A percentile compares a stretch with the other conserved stretches of the same genome.
Evolutionary conservation across 306 rosid species (phyloP).

Genomic region (Neltuma alba): DNA sequence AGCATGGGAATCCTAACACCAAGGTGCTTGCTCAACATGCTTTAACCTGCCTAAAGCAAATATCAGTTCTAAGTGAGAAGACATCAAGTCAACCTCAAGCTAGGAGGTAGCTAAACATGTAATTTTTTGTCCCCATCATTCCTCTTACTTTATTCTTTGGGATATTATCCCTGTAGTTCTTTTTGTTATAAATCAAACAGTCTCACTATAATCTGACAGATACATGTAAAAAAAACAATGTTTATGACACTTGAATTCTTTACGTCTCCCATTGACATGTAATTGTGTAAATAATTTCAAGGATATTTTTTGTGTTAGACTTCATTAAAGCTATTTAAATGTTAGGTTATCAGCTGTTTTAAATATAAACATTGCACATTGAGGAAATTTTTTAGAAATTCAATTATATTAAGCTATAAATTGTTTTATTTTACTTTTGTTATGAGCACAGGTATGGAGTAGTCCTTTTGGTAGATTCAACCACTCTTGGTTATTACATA

Average conservation of each 20-base stretch:
- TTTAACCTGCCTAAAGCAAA: slow-evolving; percentile 53
- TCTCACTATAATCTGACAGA: not conserved
- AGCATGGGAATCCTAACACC: slow-evolving; percentile 51
- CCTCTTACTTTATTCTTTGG: not conserved
- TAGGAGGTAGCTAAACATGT: slow-evolving; percentile 17
- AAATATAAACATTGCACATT: too few species aligned
- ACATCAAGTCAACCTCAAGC: slow-evolving; percentile 37
- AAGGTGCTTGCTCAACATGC: slow-evolving; percentile 54
- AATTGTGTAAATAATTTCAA: not conserved
- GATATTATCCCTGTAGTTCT: not conserved
- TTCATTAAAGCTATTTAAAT: not conserved
- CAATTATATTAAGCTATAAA: not conserved
- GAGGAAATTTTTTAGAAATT: not conserved
- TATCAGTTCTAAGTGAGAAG: slow-evolving; percentile 47
- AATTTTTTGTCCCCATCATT: not conserved
- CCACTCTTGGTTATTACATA: too few species aligned
- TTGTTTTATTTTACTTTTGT: not conserved
- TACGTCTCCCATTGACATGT: not conserved
- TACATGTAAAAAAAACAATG: not conserved
- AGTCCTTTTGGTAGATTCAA: too few species aligned
- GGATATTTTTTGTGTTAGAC: not conserved
- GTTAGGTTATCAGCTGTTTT: not conserved
- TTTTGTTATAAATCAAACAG: slow-evolving; percentile 22
- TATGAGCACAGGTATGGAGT: too few species aligned
- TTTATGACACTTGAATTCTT: not conserved